These are phyloP conservation scores for Gymnopus androsaceus DNA, from an alignment of 1,284 basidiomycete genomes.

Conservation along the genomic window DNA sequence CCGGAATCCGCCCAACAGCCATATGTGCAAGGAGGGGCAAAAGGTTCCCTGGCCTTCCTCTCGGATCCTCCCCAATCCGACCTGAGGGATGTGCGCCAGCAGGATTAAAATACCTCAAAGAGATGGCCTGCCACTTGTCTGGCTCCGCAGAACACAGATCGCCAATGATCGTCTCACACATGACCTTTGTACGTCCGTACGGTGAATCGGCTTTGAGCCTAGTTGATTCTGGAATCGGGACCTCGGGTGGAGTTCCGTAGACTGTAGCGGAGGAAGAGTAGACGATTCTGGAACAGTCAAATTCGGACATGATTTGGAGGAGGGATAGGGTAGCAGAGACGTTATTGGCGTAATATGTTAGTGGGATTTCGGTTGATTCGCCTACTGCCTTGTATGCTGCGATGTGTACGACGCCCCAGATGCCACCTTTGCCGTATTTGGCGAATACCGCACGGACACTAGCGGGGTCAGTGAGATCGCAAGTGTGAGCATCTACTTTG, in stretches of 20 bases:
- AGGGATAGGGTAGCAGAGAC: conserved; percentile 84
- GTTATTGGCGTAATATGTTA: conserved; percentile 93
- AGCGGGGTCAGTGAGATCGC: conserved; percentile 74
- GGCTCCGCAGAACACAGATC: conserved; percentile 85
- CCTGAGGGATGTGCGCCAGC: conserved; percentile 97
- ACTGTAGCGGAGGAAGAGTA: conserved; percentile 99
- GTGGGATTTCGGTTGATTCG: conserved; percentile 92
- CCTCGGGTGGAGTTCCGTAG: conserved; percentile 89
- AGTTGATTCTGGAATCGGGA: conserved; percentile 95
- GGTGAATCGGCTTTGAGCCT: conserved; percentile 88
- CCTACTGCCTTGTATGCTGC: conserved; percentile 99
- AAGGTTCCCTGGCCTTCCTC: conserved; percentile 93
- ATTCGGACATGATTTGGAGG: conserved; percentile 84
- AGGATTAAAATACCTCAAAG: conserved; percentile 97
- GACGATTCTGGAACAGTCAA: conserved; percentile 83
- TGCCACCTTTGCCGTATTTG: conserved; percentile 86
- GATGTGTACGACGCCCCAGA: conserved; percentile 96
- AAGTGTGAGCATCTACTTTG: conserved; percentile 68
- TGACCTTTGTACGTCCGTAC: conserved; percentile 95
- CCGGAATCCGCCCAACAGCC: conserved; percentile 88
- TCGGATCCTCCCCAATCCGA: conserved; percentile 93
- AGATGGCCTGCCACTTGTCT: conserved; percentile 76
- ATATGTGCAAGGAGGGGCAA: conserved; percentile 95
- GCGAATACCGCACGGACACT: conserved; percentile 80
- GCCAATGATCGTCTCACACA: conserved; percentile 89